Evolutionary conservation across 768 basidiomycete genomes (phyloP).

Genomic region (Lentinula guzmanii): DNA sequence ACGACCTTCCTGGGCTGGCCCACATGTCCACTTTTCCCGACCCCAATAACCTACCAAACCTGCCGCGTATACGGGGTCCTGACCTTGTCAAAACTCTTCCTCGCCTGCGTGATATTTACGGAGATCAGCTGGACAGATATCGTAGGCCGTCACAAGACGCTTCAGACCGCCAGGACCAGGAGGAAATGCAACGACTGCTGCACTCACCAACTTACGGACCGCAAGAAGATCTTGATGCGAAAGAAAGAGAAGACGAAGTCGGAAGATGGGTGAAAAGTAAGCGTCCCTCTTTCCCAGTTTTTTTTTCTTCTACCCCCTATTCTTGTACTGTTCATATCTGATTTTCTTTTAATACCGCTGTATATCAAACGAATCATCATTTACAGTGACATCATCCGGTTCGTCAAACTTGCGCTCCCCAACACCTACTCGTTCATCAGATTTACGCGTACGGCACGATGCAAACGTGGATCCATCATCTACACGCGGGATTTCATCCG

Average conservation of each 20-base stretch:
- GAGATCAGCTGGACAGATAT: neutral
- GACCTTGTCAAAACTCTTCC: neutral
- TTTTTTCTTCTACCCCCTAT: neutral
- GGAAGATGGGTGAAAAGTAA: constrained; percentile 35
- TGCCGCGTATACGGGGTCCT: constrained; percentile 1
- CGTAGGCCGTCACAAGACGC: neutral
- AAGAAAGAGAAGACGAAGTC: constrained; percentile 17
- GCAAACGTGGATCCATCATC: neutral
- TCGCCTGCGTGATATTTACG: neutral
- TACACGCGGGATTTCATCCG: neutral
- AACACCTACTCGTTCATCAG: neutral
- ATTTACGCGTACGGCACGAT: neutral
- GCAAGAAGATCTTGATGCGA: constrained; percentile 10
- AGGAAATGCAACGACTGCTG: neutral
- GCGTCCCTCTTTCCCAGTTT: constrained; percentile 3
- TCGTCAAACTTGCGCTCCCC: constrained; percentile 2
- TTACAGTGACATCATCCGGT: neutral
- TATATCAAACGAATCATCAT: neutral
- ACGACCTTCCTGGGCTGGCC: neutral
- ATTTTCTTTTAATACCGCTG: neutral
- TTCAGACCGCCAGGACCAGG: neutral
- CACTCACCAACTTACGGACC: neutral
- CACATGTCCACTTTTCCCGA: neutral
- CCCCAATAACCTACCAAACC: no score
- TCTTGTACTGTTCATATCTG: neutral